A percentile compares a stretch with the other conserved stretches of the same genome.
Evolutionary conservation across 208 protist species (phyloP).

Genomic region (Wallacemonas sp.): DNA sequence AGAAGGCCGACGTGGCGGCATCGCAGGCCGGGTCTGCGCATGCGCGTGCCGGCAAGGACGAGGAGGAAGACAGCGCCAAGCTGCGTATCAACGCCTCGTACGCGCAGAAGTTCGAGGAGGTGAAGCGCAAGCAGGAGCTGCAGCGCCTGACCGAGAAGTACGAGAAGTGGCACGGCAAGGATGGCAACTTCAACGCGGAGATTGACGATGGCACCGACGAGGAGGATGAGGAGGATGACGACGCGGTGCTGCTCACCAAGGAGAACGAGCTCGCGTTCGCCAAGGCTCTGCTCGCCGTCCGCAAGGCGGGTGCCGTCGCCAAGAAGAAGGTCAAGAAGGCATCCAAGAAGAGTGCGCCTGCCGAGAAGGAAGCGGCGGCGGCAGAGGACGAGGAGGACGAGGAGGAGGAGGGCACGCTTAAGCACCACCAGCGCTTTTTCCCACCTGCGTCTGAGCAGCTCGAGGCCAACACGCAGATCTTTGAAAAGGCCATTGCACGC

Average conservation of each 20-base stretch:
- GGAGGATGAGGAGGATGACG: slow-evolving; percentile 82
- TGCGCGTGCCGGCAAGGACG: slow-evolving; percentile 10
- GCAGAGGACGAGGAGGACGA: slow-evolving; percentile 4
- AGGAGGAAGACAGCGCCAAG: slow-evolving; percentile 11
- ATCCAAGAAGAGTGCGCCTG: slow-evolving; percentile 30
- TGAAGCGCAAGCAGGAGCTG: slow-evolving; percentile 90
- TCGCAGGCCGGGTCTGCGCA: background rate
- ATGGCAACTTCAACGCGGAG: slow-evolving; percentile 13
- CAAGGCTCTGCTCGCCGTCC: slow-evolving; percentile 75
- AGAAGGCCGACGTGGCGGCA: background rate
- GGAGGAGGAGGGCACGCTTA: slow-evolving; percentile 17
- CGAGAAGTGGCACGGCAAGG: slow-evolving; percentile 45
- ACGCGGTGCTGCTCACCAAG: slow-evolving; percentile 74
- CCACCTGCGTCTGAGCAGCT: slow-evolving; percentile 74
- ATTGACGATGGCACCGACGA: slow-evolving; percentile 44
- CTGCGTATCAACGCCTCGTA: slow-evolving; percentile 81
- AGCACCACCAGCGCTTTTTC: slow-evolving; percentile 59
- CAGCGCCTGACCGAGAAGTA: slow-evolving; percentile 87
- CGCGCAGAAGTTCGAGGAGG: slow-evolving; percentile 82
- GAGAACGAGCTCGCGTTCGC: slow-evolving; percentile 86
- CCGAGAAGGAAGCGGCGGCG: too few relatives aligned
- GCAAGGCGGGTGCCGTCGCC: slow-evolving; percentile 52
- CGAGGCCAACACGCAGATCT: slow-evolving; percentile 58
- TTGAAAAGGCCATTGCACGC: slow-evolving; percentile 39
- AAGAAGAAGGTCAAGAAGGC: slow-evolving; percentile 16